Evolutionary conservation across 2,329 filamentous ascomycete species (phyloP).

Genomic region (Sporothrix brasiliensis): DNA sequence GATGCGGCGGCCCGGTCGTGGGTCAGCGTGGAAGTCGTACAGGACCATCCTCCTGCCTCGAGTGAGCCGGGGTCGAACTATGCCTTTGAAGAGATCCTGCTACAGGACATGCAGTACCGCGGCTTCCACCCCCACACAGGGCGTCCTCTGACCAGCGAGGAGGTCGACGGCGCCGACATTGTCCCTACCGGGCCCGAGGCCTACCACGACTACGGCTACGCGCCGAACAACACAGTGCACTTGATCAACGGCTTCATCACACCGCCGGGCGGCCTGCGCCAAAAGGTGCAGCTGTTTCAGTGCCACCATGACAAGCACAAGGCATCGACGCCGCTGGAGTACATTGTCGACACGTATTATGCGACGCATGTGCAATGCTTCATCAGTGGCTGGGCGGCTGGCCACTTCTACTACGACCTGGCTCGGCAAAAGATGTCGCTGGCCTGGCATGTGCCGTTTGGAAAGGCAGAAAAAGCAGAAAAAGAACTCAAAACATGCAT

Average conservation of each 20-base stretch:
- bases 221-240: not conserved
- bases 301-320: slow-evolving; percentile 7
- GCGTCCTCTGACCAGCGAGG: not conserved
- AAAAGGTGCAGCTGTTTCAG: slow-evolving; percentile 35
- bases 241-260: slow-evolving; percentile 33
- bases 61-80: not conserved
- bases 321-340: slow-evolving; percentile 31
- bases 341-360: slow-evolving; percentile 31
- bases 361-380: slow-evolving; percentile 35
- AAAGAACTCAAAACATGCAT: slow-evolving; percentile 2
- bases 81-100: not conserved
- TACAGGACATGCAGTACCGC: not conserved
- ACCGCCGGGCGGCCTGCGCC: not conserved
- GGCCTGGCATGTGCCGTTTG: not conserved
- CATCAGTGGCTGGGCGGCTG: slow-evolving; percentile 31
- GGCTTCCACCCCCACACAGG: slow-evolving; percentile 19
- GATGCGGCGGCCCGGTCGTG: not conserved
- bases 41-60: not conserved
- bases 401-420: slow-evolving; percentile 32
- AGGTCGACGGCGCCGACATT: not conserved
- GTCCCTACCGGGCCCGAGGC: not conserved
- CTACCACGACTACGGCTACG: not conserved
- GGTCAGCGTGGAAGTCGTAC: slow-evolving; percentile 4
- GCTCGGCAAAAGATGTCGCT: slow-evolving; percentile 13
- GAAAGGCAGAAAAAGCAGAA: not conserved